Evolutionary conservation across 2,329 filamentous ascomycete species (phyloP), one percentile per base, ranked within the genome.

Genomic region (Trichophyton rubrum): DNA sequence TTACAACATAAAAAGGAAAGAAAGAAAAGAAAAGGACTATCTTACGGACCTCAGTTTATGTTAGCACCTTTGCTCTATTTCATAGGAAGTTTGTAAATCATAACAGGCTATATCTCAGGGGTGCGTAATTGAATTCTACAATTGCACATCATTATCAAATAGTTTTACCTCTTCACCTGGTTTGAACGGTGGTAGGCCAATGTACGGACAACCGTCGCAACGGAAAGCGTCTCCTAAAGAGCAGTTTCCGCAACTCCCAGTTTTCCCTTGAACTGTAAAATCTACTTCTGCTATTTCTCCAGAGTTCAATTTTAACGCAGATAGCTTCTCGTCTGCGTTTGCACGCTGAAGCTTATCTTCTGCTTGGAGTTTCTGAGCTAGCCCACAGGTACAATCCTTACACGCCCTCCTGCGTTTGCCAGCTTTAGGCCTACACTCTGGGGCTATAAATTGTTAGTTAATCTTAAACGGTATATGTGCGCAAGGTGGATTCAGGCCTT

Each of bases 201-300:
- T 88, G 71, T 93, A 96, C 1, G 91, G 91, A 69, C 86, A 89
- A 33, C 71, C 84, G 57, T 84, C 84, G 71, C 87, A 89, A 45
- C 87, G 79, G 77, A 90, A 90, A 2, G 93, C 92, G 73, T 97
- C 92, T 58, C 93, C 93, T 15, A 99, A 80, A 30, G 90, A 87
- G 74, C 93, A 97, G 75, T 92, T 96, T 30, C 90, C 90, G 73
- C 93, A 99, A 17, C 89, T 95, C 60, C 93, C 92, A 4, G 92
- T 89, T 78, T 96, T 97, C 67, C 93, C 93, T 74, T 95, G 82
- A n/a, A 97, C 89, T 0, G 93, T 99, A 71, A 99, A 97, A 74
- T 99, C 93, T 7, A 97, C 81, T 74, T 97, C 92, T 58, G 83
- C 85, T 56, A 99, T 77, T 71, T 99, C 93, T 68, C 89, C 85